Evolutionary conservation across 1,139 yeast species (phyloP), one percentile per base, ranked within the genome.

Genomic region (Suhomyces wounanorum): DNA sequence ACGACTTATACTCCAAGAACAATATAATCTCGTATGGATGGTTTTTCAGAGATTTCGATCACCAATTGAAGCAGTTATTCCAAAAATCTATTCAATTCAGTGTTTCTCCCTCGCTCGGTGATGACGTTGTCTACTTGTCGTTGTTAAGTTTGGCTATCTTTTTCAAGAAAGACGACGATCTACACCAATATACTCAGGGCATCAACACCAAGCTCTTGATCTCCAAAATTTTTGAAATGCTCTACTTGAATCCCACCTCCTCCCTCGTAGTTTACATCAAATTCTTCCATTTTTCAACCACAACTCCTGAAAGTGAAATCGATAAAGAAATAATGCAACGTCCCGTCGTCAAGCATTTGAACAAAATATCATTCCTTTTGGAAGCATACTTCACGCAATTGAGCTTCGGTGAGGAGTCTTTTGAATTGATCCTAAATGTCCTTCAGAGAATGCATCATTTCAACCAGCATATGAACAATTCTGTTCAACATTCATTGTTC

Each of bases 331-430:
- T 72, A 4, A 52, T 61, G 23, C 66, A 59, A 50, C 67, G 61
- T 26, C 86, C 87, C 0, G 75, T 75, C 6, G 54, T 80, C n/a
- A 78, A 75, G 51, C 82, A 81, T 57, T 60, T 83, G 51, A 82
- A 75, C 59, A 69, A 76, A 45, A 58, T 83, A 37, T 76, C 86
- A 0, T 72, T 75, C 50, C 59, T 83, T 7, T 65, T 79, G 33
- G 82, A 79, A 49, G 66, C 65, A 11, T 71, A 65, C 47, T 62
- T 71, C 30, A 51, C 55, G 18, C 49, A 54, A 1, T 59, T 75
- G 36, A 61, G 65, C 0, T 51, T 58, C n/a, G 47, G 53, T 11
- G 52, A 47, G 0, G 51, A 44, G 1, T 60, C 66, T 5, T 63
- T 57, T 44, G 62, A 60, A 0, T 54, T 69, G 18, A 61, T 73